phyloP scores from a whole-genome alignment of 2,329 filamentous ascomycete genomes.

The Fusarium stilboides region DNA sequence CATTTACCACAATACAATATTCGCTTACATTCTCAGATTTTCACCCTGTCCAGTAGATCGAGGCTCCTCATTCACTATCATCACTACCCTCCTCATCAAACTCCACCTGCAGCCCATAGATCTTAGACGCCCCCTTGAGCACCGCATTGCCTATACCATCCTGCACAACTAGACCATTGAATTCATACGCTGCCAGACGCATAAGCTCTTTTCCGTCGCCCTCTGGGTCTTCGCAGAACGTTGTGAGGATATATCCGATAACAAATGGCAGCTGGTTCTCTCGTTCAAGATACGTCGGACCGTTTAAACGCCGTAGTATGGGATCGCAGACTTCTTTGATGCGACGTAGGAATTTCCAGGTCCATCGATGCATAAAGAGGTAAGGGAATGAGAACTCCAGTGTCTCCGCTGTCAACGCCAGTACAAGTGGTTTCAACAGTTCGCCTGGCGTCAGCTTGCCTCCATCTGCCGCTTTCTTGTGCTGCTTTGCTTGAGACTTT shows the following conservation, averaged over 20 bases:
- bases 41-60: no score
- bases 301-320: conserved; percentile 53
- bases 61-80: neutral
- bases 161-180: neutral
- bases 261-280: neutral
- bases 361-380: conserved; percentile 57
- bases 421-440: conserved; percentile 53
- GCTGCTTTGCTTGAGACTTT: neutral
- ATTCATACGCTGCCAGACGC: neutral
- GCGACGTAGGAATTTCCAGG: conserved; percentile 57
- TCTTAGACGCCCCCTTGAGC: neutral
- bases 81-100: neutral
- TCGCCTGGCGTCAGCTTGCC: conserved; percentile 36
- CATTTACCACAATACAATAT: no score
- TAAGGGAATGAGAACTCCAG: conserved; percentile 59
- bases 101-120: neutral
- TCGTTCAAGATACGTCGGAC: conserved; percentile 19
- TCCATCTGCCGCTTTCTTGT: neutral
- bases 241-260: neutral
- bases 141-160: neutral
- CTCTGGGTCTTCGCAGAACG: neutral
- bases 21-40: no score
- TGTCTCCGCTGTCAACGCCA: conserved; percentile 56
- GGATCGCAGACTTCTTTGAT: conserved; percentile 53
- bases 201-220: neutral